Evolutionary conservation across 352 stramenopile genomes (phyloP).

Genomic region (Hyaloperonospora brassicae): DNA sequence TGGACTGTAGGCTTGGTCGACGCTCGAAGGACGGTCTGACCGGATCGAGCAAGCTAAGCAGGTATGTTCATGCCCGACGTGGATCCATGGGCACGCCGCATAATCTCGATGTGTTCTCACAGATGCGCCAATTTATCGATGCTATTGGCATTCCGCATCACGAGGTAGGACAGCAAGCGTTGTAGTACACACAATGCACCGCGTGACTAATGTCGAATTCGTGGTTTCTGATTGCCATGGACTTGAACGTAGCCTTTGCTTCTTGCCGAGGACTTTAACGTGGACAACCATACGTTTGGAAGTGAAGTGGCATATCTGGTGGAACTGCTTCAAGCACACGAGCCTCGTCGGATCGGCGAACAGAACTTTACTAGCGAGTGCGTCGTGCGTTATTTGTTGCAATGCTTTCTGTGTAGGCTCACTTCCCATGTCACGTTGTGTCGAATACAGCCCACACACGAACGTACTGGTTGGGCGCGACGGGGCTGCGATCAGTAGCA

Average conservation of each 20-base stretch:
- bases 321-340: slow-evolving; percentile 39
- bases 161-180: slow-evolving; percentile 31
- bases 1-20: slow-evolving; percentile 58
- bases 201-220: neutral
- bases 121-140: slow-evolving; percentile 65
- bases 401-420: neutral
- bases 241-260: slow-evolving; percentile 44
- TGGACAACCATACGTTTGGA: slow-evolving; percentile 71
- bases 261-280: slow-evolving; percentile 80
- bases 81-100: neutral
- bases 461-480: slow-evolving; percentile 78
- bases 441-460: slow-evolving; percentile 42
- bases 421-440: neutral
- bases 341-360: slow-evolving; percentile 39
- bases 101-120: slow-evolving; percentile 1
- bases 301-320: slow-evolving; percentile 62
- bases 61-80: slow-evolving; percentile 17
- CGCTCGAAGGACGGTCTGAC: slow-evolving; percentile 44
- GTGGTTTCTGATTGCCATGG: neutral
- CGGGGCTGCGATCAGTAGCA: slow-evolving; percentile 64
- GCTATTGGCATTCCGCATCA: slow-evolving; percentile 48
- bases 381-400: slow-evolving; percentile 3
- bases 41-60: slow-evolving; percentile 63
- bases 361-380: slow-evolving; percentile 80
- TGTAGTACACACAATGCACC: neutral